Base-by-base conservation (phyloP, 352 stramenopile species). In the Phytopythium aichiense region DNA sequence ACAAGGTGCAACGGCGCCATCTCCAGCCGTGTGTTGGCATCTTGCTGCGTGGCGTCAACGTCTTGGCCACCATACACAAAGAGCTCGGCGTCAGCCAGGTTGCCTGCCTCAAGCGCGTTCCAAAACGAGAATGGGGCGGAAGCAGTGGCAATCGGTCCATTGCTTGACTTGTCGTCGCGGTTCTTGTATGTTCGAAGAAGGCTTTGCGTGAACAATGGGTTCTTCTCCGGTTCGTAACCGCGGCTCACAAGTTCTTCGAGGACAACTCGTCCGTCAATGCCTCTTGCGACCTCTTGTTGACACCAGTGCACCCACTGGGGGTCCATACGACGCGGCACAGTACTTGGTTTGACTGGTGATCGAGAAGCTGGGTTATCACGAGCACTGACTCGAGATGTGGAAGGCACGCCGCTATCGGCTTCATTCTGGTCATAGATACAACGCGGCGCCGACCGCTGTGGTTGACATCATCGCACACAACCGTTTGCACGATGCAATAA, bases 31-130 rank as follows among this genome's bases (percentile, higher is more conserved):
- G 74, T 72, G n/a, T 70, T 58, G 0, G 56, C 13, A 59, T 87
- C 77, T 16, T 76, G 13, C 23, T 78, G 68, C 12, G 64, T 40
- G 11, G 64, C 63, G 46, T 90, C 77, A 15, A 88, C 72, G 22
- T 92, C 79, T 67, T 90, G 83, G 0, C 83, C 83, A 20, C 66
- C 75, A 58, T 69, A 72, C 15, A 92, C 77, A 59, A 92, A 92
- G 15, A 92, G 65, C 61, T 92, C 76, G 4, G 86, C 65, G 22
- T 87, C 76, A 3, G 45, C 28, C n/a, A 76, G 28, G 2, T 74
- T 58, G 7, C 74, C 76, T 35, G 85, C 66, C 30, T 79, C 73
- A 12, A 89, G 70, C 28, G 73, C 71, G 23, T 66, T 67, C 60
- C 70, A 73, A 48, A 92, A 88, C 12, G 74, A 73, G 60, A 76